phyloP scores from a whole-genome alignment of 1,139 yeast genomes.

The Kazachstania sp. region DNA sequence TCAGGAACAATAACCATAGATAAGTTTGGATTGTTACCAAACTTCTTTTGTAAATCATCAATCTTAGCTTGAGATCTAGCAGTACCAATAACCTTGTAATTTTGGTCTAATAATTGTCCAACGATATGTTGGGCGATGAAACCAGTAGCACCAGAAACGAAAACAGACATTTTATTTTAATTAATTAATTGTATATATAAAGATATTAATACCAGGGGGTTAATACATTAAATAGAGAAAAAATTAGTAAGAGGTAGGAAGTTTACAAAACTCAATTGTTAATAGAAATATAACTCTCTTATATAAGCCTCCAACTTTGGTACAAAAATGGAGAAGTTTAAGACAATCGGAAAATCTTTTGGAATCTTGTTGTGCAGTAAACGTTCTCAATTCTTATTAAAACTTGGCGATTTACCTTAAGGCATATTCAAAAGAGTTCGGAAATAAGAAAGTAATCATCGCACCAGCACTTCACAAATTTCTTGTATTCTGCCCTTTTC shows the following conservation, averaged over 20 bases:
- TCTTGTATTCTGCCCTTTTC: no score
- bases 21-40: constrained; percentile 33
- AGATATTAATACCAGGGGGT: not conserved
- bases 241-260: not conserved
- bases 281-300: no score
- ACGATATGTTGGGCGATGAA: constrained; percentile 37
- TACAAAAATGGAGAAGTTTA: no score
- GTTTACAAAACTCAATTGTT: no score
- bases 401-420: no score
- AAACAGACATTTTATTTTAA: constrained; percentile 23
- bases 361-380: no score
- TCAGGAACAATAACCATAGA: constrained; percentile 45
- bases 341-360: no score
- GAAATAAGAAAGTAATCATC: no score
- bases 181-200: not conserved
- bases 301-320: no score
- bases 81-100: constrained; percentile 49
- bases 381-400: no score
- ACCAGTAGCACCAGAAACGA: constrained; percentile 40
- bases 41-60: constrained; percentile 32
- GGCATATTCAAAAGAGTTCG: no score
- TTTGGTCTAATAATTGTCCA: constrained; percentile 30
- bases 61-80: constrained; percentile 49
- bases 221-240: not conserved
- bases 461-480: no score